Evolutionary conservation across 140 eudicot species (phyloP).

Genomic region (Ambrosia hybrid): DNA sequence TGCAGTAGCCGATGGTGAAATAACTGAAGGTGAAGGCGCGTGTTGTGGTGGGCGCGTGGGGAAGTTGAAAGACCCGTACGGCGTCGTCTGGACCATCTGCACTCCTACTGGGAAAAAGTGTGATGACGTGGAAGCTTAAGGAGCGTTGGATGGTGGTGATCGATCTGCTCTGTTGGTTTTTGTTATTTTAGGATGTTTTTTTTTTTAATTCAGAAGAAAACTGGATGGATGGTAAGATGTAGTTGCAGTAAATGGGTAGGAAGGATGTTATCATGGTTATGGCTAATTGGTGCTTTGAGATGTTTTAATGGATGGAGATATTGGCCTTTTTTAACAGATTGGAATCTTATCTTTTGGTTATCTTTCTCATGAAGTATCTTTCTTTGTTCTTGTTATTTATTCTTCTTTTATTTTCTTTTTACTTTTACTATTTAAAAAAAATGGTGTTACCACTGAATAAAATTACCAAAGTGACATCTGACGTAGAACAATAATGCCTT

Average conservation of each 20-base stretch:
- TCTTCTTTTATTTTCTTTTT: too few species aligned
- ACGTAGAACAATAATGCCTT: too few species aligned
- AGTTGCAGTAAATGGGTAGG: conserved; percentile 30
- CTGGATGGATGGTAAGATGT: conserved; percentile 8
- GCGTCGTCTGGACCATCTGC: conserved; percentile 65
- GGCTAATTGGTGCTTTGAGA: conserved; percentile 30
- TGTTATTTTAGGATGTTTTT: conserved; percentile 14
- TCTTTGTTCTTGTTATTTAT: background rate
- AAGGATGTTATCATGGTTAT: conserved; percentile 18
- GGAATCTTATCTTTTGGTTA: conserved; percentile 15
- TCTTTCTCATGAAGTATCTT: background rate
- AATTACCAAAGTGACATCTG: too few species aligned
- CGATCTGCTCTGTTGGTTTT: conserved; percentile 12
- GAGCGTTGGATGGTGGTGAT: conserved; percentile 32
- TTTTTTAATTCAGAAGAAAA: conserved; percentile 12
- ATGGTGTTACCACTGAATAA: too few species aligned
- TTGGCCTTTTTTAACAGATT: conserved; percentile 10
- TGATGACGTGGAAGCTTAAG: conserved; percentile 55
- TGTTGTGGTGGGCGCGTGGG: conserved; percentile 66
- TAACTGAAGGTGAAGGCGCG: conserved; percentile 57
- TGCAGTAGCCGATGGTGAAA: conserved; percentile 52
- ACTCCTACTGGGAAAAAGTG: conserved; percentile 47
- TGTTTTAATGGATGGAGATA: conserved; percentile 7
- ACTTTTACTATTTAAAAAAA: too few species aligned
- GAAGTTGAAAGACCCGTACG: conserved; percentile 75